Evolutionary conservation across 2,329 filamentous ascomycete species (phyloP), one percentile per base, ranked within the genome.

Genomic region (Cercospora sp.): DNA sequence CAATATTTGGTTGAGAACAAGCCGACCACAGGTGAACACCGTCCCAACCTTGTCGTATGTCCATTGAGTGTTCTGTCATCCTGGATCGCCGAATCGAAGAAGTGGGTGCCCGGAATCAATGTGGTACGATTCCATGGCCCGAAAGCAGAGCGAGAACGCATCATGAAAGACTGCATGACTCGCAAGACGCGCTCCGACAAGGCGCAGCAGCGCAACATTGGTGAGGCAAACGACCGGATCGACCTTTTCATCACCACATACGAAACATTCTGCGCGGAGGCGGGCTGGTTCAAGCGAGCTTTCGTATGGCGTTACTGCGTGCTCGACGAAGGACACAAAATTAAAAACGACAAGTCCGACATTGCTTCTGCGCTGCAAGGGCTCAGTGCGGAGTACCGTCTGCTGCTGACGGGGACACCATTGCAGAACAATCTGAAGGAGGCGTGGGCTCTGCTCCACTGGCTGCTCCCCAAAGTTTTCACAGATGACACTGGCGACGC

Each of bases 401-500:
- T 86, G 8, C 81, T 86, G 0, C 73, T 87, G 3, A 86, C 84
- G 0, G 84, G 82, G 2, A 89, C 87, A 0, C 87, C 86, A 0
- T 78, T 88, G 0, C 87, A 88, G 68, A 89, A 88, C 68, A 85
- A 89, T 64, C 76, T 89, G 0, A 77, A 79, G 1, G 86, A 88
- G 73, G 79, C 88, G 68, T 88, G 86, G 86, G 83, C 85, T 0
- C 76, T 88, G 1, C 77, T 88, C 0, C 83, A 86, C 60, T 88
- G 85, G 84, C 79, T 88, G 0, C 86, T 85, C 51, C 86, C 86
- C 0, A 84, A 87, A n/a, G 82, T 89, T 0, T 89, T 89, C 73
- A 79, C 79, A 0, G 75, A 79, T 1, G 83, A 84, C 33, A 88
- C 86, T 0, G 79, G 79, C 9, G 77, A 81, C 2, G 75, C 83